These are phyloP conservation scores for Pneumocystis oryctolagi DNA, from an alignment of 1,139 yeast species.

Conservation along the genomic window DNA sequence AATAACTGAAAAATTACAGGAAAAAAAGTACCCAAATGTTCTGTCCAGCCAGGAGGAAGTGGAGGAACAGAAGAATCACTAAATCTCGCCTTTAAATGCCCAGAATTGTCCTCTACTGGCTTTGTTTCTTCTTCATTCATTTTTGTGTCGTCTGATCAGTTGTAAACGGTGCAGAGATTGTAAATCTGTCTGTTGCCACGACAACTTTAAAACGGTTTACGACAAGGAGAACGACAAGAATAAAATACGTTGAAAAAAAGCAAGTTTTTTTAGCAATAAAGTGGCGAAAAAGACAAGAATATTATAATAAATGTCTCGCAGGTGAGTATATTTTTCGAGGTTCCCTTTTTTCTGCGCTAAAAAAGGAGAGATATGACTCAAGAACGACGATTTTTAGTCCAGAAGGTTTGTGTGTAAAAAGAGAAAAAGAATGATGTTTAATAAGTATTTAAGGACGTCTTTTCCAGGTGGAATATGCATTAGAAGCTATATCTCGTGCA, in stretches of 20 bases:
- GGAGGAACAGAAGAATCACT: background rate
- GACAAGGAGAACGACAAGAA: background rate
- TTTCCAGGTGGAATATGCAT: conserved; percentile 93
- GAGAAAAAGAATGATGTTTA: too few relatives aligned
- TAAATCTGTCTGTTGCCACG: too few relatives aligned
- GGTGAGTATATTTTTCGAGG: background rate
- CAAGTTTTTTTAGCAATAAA: background rate
- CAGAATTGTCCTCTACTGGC: background rate
- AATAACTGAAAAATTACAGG: background rate
- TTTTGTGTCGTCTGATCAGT: background rate
- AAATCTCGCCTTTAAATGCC: background rate
- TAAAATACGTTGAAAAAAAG: background rate
- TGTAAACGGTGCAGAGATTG: too few relatives aligned
- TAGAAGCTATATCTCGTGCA: conserved; percentile 94
- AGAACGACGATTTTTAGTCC: background rate
- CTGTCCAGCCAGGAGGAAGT: conserved; percentile 1
- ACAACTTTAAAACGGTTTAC: too few relatives aligned
- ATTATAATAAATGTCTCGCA: background rate
- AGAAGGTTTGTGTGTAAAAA: background rate
- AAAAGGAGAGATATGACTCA: background rate
- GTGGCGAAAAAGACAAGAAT: background rate
- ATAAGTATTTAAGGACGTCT: conserved; percentile 45
- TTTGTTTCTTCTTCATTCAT: background rate
- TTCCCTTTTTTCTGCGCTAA: background rate
- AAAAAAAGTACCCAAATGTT: background rate